phyloP scores from a whole-genome alignment of 2,329 filamentous ascomycete genomes.

The Amylocarpus encephaloides region DNA sequence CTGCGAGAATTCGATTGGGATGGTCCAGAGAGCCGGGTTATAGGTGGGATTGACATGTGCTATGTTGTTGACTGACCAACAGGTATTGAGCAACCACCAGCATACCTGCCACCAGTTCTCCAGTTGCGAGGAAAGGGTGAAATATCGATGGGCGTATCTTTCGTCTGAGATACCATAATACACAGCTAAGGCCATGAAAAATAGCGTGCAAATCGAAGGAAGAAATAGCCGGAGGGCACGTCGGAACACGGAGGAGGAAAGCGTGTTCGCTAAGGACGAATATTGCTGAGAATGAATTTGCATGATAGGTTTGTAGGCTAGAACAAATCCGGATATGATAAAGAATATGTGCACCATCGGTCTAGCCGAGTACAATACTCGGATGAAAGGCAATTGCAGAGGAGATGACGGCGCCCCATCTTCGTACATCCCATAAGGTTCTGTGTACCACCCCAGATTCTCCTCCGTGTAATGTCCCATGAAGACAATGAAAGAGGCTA shows the following conservation, averaged over 20 bases:
- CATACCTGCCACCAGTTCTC: slow-evolving; percentile 37
- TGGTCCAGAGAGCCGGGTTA: slow-evolving; percentile 30
- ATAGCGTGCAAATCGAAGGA: slow-evolving; percentile 39
- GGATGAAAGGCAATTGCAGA: slow-evolving; percentile 41
- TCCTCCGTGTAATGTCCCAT: slow-evolving; percentile 41
- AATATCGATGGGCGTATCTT: slow-evolving; percentile 35
- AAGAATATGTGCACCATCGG: slow-evolving; percentile 48
- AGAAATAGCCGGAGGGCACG: slow-evolving; percentile 42
- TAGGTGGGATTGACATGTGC: slow-evolving; percentile 18
- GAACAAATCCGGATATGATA: slow-evolving; percentile 44
- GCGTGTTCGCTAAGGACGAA: slow-evolving; percentile 33
- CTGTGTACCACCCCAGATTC: slow-evolving; percentile 34
- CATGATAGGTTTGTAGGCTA: slow-evolving; percentile 40
- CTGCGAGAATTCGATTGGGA: slow-evolving; percentile 29
- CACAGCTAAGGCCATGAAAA: slow-evolving; percentile 39
- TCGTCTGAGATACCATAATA: slow-evolving; percentile 41
- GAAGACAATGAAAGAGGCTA: slow-evolving; percentile 43
- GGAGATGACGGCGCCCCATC: slow-evolving; percentile 32
- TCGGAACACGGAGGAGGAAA: slow-evolving; percentile 43
- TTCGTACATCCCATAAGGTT: slow-evolving; percentile 29
- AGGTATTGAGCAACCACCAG: slow-evolving; percentile 27
- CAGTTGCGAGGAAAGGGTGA: slow-evolving; percentile 36
- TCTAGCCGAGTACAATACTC: slow-evolving; percentile 39
- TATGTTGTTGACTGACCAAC: slow-evolving; percentile 21
- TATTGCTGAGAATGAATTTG: slow-evolving; percentile 36